phyloP scores from a whole-genome alignment of 441 rosid species.

The Populus hybrid region DNA sequence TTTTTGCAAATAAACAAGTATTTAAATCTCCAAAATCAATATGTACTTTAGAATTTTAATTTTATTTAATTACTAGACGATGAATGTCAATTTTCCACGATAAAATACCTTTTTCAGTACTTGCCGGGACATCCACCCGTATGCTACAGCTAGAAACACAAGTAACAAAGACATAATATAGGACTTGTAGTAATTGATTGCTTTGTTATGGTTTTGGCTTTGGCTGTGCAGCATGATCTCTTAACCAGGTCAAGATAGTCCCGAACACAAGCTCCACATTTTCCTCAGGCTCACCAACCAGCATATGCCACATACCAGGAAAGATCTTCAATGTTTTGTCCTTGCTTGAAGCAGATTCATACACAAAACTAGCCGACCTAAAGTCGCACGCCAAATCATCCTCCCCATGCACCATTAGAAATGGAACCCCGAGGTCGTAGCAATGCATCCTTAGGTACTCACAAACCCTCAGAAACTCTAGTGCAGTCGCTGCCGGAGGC shows the following conservation, averaged over 20 bases:
- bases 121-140: too few species aligned
- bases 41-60: too few species aligned
- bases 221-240: slow-evolving; percentile 4
- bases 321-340: slow-evolving; percentile 30
- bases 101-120: too few species aligned
- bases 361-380: slow-evolving; percentile 16
- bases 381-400: slow-evolving; percentile 27
- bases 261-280: slow-evolving; percentile 28
- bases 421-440: slow-evolving; percentile 23
- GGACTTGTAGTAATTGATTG: too few species aligned
- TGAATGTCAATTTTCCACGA: too few species aligned
- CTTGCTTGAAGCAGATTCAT: slow-evolving; percentile 24
- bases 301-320: slow-evolving; percentile 33
- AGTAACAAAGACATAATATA: too few species aligned
- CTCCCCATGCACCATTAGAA: slow-evolving; percentile 30
- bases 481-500: slow-evolving; percentile 28
- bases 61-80: too few species aligned
- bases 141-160: too few species aligned
- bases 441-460: slow-evolving; percentile 21
- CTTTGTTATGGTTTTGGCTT: background rate
- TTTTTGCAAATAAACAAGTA: too few species aligned
- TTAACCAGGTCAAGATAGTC: slow-evolving; percentile 20
- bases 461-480: slow-evolving; percentile 32
- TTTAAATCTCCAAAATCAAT: too few species aligned
- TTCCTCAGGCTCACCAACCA: slow-evolving; percentile 26